phyloP scores from a whole-genome alignment of 495 filamentous ascomycete genomes.

The Aspergillus bertholletiae region DNA sequence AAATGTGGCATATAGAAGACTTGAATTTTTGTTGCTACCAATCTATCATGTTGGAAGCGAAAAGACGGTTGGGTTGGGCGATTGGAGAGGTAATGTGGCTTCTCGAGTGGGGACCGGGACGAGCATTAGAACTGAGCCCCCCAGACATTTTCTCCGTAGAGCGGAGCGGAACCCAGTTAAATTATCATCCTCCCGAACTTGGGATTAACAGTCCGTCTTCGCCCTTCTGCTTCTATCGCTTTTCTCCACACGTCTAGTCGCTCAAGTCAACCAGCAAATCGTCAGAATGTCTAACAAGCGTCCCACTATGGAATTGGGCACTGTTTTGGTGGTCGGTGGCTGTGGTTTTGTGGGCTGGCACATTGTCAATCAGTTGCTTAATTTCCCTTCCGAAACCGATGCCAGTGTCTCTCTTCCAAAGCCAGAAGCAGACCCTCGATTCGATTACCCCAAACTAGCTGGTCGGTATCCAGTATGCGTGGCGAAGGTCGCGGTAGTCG shows the following conservation, averaged over 20 bases:
- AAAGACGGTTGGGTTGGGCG: too few species aligned
- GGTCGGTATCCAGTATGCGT: conserved; percentile 42
- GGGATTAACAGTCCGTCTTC: background rate
- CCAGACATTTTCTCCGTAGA: background rate
- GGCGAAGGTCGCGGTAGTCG: conserved; percentile 73
- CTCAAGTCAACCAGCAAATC: background rate
- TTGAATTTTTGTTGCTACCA: too few species aligned
- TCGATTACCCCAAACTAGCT: conserved; percentile 37
- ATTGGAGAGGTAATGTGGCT: background rate
- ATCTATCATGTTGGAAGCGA: too few species aligned
- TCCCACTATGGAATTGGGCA: conserved; percentile 38
- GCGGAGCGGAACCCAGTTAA: background rate
- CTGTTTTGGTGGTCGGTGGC: conserved; percentile 54
- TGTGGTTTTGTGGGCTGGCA: conserved; percentile 59
- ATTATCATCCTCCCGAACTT: background rate
- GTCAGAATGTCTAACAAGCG: conserved; percentile 31
- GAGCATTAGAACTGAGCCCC: background rate
- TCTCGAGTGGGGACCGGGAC: conserved; percentile 2
- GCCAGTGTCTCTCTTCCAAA: conserved; percentile 40
- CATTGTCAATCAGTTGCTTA: conserved; percentile 55
- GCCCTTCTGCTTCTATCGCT: conserved; percentile 14
- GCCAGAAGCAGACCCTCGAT: conserved; percentile 34
- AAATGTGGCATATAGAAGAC: too few species aligned
- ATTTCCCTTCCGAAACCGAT: conserved; percentile 48
- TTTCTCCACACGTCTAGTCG: conserved; percentile 1